Evolutionary conservation across 179 eudicot genomes (phyloP), one percentile per base, ranked within the genome.

Genomic region (Nepenthes alata): DNA sequence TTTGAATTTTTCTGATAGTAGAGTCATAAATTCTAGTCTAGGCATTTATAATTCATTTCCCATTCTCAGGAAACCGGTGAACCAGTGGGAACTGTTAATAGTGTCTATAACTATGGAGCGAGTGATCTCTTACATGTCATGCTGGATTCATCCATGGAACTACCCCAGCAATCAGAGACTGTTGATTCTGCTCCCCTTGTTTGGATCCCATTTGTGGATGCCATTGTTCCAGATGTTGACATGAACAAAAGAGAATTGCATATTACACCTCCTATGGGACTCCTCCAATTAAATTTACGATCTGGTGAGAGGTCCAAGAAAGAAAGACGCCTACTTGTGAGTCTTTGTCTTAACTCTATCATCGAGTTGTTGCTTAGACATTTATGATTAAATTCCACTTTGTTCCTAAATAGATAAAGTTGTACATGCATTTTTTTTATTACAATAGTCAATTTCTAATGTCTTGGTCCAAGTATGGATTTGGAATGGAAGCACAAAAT

Each of bases 261-360:
- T 52, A 91, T 91, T 70, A 86, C 91, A 52, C 98, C 98, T 62
- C 98, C 98, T 36, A 89, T 83, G 78, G 98, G 98, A 59, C 96
- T 91, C 61, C 80, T 91, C 8, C 82, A 91, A 69, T 74, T 91
- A 61, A 89, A 91, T 67, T 53, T 89, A 70, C 88, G 88, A 58
- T 44, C 89, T 45, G 77, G 83, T 69, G 89, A 84, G 60, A 85
- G 75, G 67, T 83, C 96, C 68, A 91, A 91, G 84, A 89, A 89
- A 72, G 98, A 91, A 83, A 86, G 96, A 67, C 91, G 98, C 50
- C 66, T 72, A 64, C 77, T 75, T 66, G 98, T 91, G 74, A 84
- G 98, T 71, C 71, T 53, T 67, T 41, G 8, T 41, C 45, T 41
- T 41, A 41, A 4, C 5, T 41, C 45, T 41, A 4, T 7, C 8